Base-by-base conservation (phyloP, 345 rosid species). In the Eucalyptus regnans region DNA sequence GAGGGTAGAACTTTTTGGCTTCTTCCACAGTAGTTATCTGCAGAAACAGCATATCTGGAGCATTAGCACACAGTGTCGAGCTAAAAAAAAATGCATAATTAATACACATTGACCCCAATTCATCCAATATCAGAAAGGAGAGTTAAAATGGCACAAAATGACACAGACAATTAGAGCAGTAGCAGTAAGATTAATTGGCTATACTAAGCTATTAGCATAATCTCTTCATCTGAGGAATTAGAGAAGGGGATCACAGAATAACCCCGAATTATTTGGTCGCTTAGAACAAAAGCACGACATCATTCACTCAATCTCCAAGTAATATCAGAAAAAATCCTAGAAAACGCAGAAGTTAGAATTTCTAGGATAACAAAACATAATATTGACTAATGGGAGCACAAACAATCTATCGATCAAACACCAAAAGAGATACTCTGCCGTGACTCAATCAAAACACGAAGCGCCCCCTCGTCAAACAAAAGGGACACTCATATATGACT, bases 1-100 rank as follows among this genome's bases (percentile, higher is more conserved):
- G 92, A 88, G 99, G 99, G 89, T 97, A 97, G 91, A 97, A 97
- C 91, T 89, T 94, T 90, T 97, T 97, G 89, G 99, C 99, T 95
- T 97, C 99, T 2, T 96, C 99, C 86, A 97, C 93, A 1, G 99
- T 96, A 68, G 99, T 96, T 62, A 97, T 97, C 99, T 97, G 96
- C 92, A 87, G 44, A 37, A 50, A 80, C 64, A 46, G 37, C 23
- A 33, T 80, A 43, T 79, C 49, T 44, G 49, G 76, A 33, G 25
- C 46, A 76, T 76, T 76, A 41, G 83, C 83, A 20, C 48, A 18
- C 48, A 41, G 48, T 41, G 18, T 51, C 12, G 4, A 48, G 33
- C 33, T 6, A 17, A 52, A 54, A 22, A 33, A 81, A 81, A 14
- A 87, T 1, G 43, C 81, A 1, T 25, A 25, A 43, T 14, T 54